Percentiles rank a stretch among this genome's conserved stretches.
Evolutionary conservation across 2,329 filamentous ascomycete genomes (phyloP).

Genomic region (Gaeumannomyces tritici): DNA sequence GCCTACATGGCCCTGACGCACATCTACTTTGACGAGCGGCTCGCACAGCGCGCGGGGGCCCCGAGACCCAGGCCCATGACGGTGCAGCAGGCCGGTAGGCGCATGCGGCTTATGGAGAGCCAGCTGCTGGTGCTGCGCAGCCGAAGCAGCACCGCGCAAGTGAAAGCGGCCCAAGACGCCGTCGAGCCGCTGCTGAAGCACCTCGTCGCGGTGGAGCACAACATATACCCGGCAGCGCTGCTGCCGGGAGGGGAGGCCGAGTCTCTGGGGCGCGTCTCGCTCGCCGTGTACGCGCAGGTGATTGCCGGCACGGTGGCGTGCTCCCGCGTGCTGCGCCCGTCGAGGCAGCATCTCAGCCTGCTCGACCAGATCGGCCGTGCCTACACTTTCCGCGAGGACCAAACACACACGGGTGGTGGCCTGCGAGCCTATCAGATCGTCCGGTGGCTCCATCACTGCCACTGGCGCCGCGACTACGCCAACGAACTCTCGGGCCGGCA

Average conservation of each 20-base stretch:
- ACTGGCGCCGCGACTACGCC: neutral
- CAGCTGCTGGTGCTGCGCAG: no score
- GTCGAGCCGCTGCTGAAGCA: neutral
- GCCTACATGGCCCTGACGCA: conserved; percentile 1
- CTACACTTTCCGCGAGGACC: neutral
- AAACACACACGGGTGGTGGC: neutral
- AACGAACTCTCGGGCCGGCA: no score
- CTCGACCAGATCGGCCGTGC: neutral
- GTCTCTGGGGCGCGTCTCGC: no score
- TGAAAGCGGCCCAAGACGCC: neutral
- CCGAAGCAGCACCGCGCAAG: neutral
- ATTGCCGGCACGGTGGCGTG: neutral
- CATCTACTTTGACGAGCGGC: conserved; percentile 1
- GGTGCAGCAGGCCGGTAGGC: no score
- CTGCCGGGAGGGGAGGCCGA: no score
- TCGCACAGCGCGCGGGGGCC: neutral
- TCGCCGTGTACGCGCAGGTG: no score
- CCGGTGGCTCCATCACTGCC: neutral
- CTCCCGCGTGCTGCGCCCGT: neutral
- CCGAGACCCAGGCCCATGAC: no score
- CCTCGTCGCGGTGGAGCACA: neutral
- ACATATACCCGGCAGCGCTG: neutral
- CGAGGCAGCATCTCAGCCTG: neutral
- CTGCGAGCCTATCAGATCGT: neutral
- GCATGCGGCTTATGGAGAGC: no score